These are phyloP conservation scores for Fomitopsis palustris DNA, from an alignment of 1,284 basidiomycete genomes.

Conservation along the genomic window DNA sequence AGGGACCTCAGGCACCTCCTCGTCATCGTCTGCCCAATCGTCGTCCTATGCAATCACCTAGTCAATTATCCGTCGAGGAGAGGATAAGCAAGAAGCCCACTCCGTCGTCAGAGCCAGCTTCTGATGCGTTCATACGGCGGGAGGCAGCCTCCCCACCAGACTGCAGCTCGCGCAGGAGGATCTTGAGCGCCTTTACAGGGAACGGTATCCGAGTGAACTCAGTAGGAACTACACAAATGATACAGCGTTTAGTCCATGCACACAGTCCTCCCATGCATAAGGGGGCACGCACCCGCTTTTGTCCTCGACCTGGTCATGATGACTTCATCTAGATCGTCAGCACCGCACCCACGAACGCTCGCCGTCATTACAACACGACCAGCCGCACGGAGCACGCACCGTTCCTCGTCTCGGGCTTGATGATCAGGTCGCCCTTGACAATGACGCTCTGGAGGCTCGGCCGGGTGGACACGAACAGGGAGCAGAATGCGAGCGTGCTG, in stretches of 20 bases:
- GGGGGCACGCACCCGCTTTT: slow-evolving; percentile 60
- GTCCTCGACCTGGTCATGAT: slow-evolving; percentile 96
- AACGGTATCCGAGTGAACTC: slow-evolving; percentile 86
- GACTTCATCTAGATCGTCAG: slow-evolving; percentile 43
- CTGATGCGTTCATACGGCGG: slow-evolving; percentile 26
- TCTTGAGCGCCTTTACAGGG: slow-evolving; percentile 88
- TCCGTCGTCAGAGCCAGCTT: slow-evolving; percentile 74
- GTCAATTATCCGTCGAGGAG: not conserved
- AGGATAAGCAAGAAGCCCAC: slow-evolving; percentile 38
- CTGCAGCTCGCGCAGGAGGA: slow-evolving; percentile 82
- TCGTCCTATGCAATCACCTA: slow-evolving; percentile 57
- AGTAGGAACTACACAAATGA: slow-evolving; percentile 58
- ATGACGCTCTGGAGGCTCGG: slow-evolving; percentile 56
- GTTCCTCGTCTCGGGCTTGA: slow-evolving; percentile 75
- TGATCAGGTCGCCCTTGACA: slow-evolving; percentile 93
- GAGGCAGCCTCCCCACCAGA: slow-evolving; percentile 62
- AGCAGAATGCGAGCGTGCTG: slow-evolving; percentile 79
- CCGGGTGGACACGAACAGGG: slow-evolving; percentile 69
- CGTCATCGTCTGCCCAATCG: slow-evolving; percentile 79
- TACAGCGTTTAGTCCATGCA: not conserved
- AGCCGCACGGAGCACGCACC: slow-evolving; percentile 45
- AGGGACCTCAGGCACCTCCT: slow-evolving; percentile 38
- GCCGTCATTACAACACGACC: slow-evolving; percentile 11
- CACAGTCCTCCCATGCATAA: not conserved
- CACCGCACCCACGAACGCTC: slow-evolving; percentile 8